A percentile compares a stretch with the other conserved stretches of the same genome.
Conservation (phyloP, 345 rosid genomes). For the Euphorbia lathyris region DNA sequence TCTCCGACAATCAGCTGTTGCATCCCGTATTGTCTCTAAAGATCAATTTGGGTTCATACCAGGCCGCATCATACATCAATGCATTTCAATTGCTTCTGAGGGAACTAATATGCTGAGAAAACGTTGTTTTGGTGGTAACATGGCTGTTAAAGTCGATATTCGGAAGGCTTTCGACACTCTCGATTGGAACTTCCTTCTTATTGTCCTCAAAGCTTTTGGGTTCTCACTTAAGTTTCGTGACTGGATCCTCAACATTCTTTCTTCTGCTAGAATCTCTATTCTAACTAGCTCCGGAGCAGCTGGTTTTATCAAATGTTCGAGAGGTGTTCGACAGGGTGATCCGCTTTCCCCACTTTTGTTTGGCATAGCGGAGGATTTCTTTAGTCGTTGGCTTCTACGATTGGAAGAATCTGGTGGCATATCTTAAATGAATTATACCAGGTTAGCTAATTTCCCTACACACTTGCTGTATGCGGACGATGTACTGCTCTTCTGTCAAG, state of each 20-base stretch:
- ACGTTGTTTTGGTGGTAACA: neutral
- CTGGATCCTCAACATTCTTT: neutral
- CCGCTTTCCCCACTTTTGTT: too few relatives aligned
- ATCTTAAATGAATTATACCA: too few relatives aligned
- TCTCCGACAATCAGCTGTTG: neutral
- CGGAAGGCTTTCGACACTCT: neutral
- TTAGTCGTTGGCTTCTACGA: too few relatives aligned
- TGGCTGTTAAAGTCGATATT: neutral
- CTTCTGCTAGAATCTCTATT: neutral
- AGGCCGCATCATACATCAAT: neutral
- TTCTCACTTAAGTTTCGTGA: neutral
- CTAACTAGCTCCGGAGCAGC: neutral
- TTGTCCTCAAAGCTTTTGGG: neutral
- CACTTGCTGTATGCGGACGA: too few relatives aligned
- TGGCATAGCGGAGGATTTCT: too few relatives aligned
- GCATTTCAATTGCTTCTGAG: neutral
- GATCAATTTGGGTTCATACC: neutral
- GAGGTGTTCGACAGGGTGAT: too few relatives aligned
- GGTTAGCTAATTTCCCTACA: too few relatives aligned
- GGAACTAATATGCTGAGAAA: neutral
- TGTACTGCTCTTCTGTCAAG: too few relatives aligned
- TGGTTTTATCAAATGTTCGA: too few relatives aligned
- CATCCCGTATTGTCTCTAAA: neutral
- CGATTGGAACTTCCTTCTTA: neutral
- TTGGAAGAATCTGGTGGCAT: too few relatives aligned